Percentiles rank a stretch among this genome's conserved stretches.
These are phyloP conservation scores for Pseudocercospora eumusae DNA, from an alignment of 2,329 filamentous ascomycete genomes.

Conservation along the genomic window DNA sequence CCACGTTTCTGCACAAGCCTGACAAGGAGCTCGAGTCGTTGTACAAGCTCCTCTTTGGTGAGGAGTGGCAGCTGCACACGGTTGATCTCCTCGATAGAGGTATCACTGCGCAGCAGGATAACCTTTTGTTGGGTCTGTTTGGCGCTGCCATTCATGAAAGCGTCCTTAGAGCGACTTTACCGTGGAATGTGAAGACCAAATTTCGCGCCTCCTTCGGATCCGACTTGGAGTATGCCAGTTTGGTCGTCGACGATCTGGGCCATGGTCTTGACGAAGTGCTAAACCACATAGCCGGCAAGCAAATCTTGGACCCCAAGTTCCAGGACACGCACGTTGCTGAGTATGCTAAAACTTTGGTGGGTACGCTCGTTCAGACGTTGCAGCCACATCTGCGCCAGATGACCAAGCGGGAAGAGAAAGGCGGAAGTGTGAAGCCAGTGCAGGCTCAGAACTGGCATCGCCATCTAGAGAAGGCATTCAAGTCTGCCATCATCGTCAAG, in stretches of 20 bases:
- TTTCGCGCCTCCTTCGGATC: not conserved
- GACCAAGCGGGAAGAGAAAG: not conserved
- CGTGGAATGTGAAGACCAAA: not conserved
- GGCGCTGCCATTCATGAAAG: not conserved
- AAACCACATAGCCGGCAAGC: not conserved
- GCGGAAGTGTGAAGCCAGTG: not conserved
- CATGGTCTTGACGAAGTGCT: not conserved
- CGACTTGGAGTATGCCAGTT: not conserved
- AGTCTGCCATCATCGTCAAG: conserved; percentile 16
- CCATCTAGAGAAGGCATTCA: conserved; percentile 14
- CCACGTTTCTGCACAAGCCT: not conserved
- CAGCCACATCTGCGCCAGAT: conserved; percentile 12
- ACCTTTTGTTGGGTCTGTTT: not conserved
- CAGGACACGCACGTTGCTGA: not conserved
- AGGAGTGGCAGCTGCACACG: not conserved
- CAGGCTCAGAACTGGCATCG: conserved; percentile 10
- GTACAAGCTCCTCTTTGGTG: not conserved
- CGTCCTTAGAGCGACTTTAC: not conserved
- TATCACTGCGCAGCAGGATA: not conserved
- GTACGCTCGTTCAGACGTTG: not conserved
- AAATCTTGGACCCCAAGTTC: conserved; percentile 9
- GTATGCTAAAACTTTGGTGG: not conserved
- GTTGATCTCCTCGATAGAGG: not conserved
- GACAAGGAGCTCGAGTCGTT: not conserved
- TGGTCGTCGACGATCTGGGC: not conserved